phyloP scores from a whole-genome alignment of 805 yeast species.

The Pichia occidentalis region DNA sequence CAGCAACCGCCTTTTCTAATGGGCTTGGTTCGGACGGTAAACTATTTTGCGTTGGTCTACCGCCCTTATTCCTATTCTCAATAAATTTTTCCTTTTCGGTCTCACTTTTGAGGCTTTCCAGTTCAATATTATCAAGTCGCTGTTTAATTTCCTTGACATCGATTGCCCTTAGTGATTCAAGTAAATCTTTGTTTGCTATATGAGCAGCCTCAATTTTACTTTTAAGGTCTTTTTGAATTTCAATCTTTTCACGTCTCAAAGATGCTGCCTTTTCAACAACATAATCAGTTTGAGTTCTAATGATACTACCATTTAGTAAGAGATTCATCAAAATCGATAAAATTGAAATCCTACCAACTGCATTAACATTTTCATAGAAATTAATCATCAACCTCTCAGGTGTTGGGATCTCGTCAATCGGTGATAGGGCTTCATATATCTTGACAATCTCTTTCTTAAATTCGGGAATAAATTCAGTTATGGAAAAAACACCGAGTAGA shows the following conservation, averaged over 20 bases:
- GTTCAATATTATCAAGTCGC: slow-evolving; percentile 22
- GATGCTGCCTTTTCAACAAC: slow-evolving; percentile 58
- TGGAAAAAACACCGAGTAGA: slow-evolving; percentile 63
- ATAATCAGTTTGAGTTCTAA: slow-evolving; percentile 60
- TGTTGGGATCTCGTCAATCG: slow-evolving; percentile 43
- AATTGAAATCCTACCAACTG: slow-evolving; percentile 38
- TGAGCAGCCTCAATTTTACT: slow-evolving; percentile 44
- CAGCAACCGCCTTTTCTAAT: slow-evolving; percentile 34
- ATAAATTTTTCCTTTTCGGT: slow-evolving; percentile 17
- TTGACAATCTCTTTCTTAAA: slow-evolving; percentile 44
- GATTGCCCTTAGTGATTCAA: slow-evolving; percentile 27
- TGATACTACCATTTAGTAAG: slow-evolving; percentile 48
- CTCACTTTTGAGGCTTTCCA: slow-evolving; percentile 11
- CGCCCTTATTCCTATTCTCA: slow-evolving; percentile 15
- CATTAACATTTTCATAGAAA: slow-evolving; percentile 47
- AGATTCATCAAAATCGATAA: slow-evolving; percentile 61
- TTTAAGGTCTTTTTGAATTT: slow-evolving; percentile 56
- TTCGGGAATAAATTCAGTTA: slow-evolving; percentile 50
- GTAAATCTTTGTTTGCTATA: slow-evolving; percentile 35
- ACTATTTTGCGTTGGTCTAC: slow-evolving; percentile 24
- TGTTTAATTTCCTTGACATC: slow-evolving; percentile 20
- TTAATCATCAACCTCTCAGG: slow-evolving; percentile 42
- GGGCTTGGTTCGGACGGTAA: slow-evolving; percentile 28
- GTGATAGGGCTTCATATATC: slow-evolving; percentile 51
- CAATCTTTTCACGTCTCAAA: slow-evolving; percentile 61